phyloP scores from a whole-genome alignment of 75 land plant genomes.

The Cunninghamia lanceolata region DNA sequence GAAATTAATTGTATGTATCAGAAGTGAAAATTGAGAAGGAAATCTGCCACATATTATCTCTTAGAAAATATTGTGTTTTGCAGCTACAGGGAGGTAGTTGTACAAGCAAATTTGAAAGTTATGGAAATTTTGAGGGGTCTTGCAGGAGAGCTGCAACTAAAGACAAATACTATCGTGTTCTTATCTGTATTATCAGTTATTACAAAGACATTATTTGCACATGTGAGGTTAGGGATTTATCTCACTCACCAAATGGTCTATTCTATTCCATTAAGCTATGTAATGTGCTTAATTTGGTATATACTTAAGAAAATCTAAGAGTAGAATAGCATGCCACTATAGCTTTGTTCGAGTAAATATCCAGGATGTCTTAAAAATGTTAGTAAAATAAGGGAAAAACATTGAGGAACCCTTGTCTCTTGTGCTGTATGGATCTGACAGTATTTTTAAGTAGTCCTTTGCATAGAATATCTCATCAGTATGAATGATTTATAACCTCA shows the following conservation, averaged over 20 bases:
- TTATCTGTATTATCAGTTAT: slow-evolving; percentile 76
- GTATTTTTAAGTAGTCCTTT: neutral
- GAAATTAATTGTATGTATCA: neutral
- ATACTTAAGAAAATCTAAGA: neutral
- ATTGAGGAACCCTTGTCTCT: neutral
- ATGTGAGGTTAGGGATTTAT: slow-evolving; percentile 60
- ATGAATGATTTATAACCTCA: neutral
- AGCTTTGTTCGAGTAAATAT: neutral
- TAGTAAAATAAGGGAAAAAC: neutral
- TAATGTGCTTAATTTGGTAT: neutral
- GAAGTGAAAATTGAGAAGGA: neutral
- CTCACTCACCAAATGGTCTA: neutral
- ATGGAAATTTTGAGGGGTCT: slow-evolving; percentile 63
- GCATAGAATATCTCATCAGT: neutral
- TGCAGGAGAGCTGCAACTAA: slow-evolving; percentile 59
- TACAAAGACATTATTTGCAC: slow-evolving; percentile 79
- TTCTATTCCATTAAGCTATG: neutral
- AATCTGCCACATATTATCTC: neutral
- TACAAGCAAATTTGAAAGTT: slow-evolving; percentile 55
- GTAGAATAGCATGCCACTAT: neutral
- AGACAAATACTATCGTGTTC: slow-evolving; percentile 71
- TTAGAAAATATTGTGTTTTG: neutral
- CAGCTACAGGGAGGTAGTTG: slow-evolving; percentile 70
- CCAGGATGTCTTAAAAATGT: neutral
- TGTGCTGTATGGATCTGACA: neutral